Percentiles rank a stretch among this genome's conserved stretches.
These are phyloP conservation scores for Pharnaceum exiguum DNA, from an alignment of 148 eudicot genomes.

Conservation along the genomic window DNA sequence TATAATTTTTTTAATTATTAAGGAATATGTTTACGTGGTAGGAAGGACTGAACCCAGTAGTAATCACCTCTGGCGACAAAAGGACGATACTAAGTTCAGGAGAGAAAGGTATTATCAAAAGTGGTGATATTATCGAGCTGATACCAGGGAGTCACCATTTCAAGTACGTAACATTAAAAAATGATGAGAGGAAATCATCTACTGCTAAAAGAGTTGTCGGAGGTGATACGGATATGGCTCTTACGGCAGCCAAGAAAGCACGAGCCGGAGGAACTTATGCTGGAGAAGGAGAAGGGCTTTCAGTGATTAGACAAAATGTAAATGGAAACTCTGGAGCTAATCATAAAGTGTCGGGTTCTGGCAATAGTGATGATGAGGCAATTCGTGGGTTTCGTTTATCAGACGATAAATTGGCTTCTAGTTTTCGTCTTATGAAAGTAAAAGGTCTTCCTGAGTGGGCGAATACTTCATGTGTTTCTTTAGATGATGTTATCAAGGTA, in stretches of 20 bases:
- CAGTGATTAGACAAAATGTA: conserved; percentile 8
- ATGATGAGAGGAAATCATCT: conserved; percentile 19
- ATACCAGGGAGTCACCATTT: conserved; percentile 79
- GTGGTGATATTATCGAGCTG: conserved; percentile 80
- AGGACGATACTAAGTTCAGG: conserved; percentile 55
- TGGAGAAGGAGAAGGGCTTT: conserved; percentile 23
- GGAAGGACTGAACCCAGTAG: conserved; percentile 90
- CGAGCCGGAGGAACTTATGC: conserved; percentile 36
- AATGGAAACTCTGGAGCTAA: conserved; percentile 11
- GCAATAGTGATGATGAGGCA: conserved; percentile 38
- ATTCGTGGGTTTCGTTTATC: conserved; percentile 49
- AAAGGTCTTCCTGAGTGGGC: conserved; percentile 79
- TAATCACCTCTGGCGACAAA: conserved; percentile 42
- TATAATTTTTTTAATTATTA: too few relatives aligned
- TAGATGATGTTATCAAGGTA: conserved; percentile 80
- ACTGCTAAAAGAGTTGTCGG: conserved; percentile 20
- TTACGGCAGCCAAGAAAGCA: conserved; percentile 49
- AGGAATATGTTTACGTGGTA: conserved; percentile 37
- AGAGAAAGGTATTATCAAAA: conserved; percentile 40
- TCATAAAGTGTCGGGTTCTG: conserved; percentile 6
- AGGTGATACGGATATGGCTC: conserved; percentile 16
- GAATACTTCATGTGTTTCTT: conserved; percentile 71
- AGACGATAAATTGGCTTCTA: conserved; percentile 41
- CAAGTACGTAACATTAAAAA: conserved; percentile 42
- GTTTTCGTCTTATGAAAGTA: conserved; percentile 77